Evolutionary conservation across 2,329 filamentous ascomycete species (phyloP).

Genomic region (Sclerotinia sclerotiorum): DNA sequence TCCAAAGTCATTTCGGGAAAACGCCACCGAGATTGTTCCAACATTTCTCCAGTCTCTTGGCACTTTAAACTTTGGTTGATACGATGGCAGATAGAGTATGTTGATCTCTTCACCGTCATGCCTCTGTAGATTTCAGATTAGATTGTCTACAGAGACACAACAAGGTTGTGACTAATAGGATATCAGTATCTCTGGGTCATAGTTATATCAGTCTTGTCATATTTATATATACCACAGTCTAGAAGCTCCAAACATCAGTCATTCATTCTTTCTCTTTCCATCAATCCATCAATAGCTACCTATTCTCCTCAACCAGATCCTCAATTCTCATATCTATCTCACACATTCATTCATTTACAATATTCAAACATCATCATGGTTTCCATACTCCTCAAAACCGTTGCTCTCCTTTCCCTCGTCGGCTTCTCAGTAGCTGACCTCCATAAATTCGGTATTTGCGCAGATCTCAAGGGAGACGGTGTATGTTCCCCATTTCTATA

Average conservation of each 20-base stretch:
- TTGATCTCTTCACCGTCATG: not conserved
- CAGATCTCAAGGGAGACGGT: not conserved
- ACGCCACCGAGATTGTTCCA: constrained; percentile 7
- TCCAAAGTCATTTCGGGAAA: not conserved
- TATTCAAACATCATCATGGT: constrained; percentile 2
- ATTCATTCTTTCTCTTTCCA: not conserved
- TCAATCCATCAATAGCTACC: not conserved
- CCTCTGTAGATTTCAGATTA: not conserved
- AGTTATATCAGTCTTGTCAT: not conserved
- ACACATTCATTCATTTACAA: not conserved
- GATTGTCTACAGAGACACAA: not conserved
- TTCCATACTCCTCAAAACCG: constrained; percentile 11
- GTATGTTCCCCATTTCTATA: not conserved
- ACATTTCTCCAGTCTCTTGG: not conserved
- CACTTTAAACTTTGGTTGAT: not conserved
- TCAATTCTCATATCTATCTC: not conserved
- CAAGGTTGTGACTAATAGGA: not conserved
- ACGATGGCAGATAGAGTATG: not conserved
- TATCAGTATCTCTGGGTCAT: not conserved
- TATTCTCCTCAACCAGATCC: not conserved
- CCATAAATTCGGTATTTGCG: not conserved
- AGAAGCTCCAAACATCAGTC: not conserved
- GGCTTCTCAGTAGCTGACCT: constrained; percentile 16
- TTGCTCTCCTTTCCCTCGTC: constrained; percentile 15
- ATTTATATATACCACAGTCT: not conserved